phyloP scores from a whole-genome alignment of 352 stramenopile species.

The Phytopythium mirpurense region DNA sequence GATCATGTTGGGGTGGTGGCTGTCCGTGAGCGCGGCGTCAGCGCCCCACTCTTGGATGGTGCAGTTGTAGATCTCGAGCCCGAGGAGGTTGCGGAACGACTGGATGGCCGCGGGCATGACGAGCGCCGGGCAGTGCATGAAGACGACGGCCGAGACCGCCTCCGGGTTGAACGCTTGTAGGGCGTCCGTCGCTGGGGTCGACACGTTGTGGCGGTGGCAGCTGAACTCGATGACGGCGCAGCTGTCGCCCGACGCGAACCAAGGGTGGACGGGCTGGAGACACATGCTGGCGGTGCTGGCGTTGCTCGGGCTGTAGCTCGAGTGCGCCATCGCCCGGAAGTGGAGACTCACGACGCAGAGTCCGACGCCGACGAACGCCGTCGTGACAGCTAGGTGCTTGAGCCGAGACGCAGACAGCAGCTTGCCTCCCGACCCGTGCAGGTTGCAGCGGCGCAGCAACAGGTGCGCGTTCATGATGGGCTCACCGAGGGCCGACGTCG shows the following conservation, averaged over 20 bases:
- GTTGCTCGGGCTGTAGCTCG: not conserved
- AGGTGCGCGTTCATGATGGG: no score
- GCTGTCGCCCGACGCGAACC: slow-evolving; percentile 27
- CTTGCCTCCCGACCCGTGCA: no score
- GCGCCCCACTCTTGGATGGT: slow-evolving; percentile 33
- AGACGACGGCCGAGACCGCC: slow-evolving; percentile 21
- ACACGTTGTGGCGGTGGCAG: slow-evolving; percentile 20
- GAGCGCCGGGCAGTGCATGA: slow-evolving; percentile 40
- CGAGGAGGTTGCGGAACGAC: slow-evolving; percentile 32
- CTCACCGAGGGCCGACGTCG: no score
- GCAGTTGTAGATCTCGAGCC: slow-evolving; percentile 53
- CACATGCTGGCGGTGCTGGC: slow-evolving; percentile 11
- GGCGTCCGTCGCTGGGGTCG: not conserved
- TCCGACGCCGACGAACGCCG: not conserved
- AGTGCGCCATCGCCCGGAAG: not conserved
- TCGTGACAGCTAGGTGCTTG: not conserved
- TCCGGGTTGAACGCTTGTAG: slow-evolving; percentile 18
- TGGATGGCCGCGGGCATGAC: slow-evolving; percentile 23
- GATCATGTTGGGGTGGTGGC: slow-evolving; percentile 19
- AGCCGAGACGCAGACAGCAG: not conserved
- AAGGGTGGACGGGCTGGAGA: slow-evolving; percentile 24
- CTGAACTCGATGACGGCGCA: slow-evolving; percentile 34
- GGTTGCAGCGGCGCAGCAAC: no score
- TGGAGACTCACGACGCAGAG: not conserved
- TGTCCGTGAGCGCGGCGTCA: slow-evolving; percentile 24